Percentiles rank a stretch among this genome's conserved stretches.
phyloP scores from a whole-genome alignment of 2,329 filamentous ascomycete species.

The Aspergillus fructus region DNA sequence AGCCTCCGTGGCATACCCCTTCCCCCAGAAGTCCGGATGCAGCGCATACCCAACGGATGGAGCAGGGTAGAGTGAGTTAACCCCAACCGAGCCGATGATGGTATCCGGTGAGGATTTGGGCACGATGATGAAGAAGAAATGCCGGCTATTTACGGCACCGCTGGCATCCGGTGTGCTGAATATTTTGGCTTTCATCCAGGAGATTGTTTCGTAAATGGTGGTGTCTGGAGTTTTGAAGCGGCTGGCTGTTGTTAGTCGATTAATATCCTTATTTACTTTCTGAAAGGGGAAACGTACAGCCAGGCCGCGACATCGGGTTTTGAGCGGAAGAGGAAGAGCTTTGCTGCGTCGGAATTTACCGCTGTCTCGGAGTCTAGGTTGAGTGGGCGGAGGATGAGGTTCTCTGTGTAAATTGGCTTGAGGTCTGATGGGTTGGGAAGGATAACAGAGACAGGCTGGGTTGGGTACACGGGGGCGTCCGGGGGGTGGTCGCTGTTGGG shows the following conservation, averaged over 20 bases:
- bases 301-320: neutral
- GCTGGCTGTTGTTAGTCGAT: neutral
- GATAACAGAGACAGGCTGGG: neutral
- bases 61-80: neutral
- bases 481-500: neutral
- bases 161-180: neutral
- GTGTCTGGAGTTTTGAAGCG: neutral
- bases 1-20: conserved; percentile 58
- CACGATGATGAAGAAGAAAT: neutral
- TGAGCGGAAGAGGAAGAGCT: neutral
- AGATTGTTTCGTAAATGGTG: neutral
- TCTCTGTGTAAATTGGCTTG: neutral
- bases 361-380: neutral
- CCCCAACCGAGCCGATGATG: neutral
- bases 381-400: neutral
- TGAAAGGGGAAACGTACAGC: neutral
- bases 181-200: neutral
- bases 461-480: neutral
- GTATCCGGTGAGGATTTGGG: neutral
- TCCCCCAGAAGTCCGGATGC: conserved; percentile 53
- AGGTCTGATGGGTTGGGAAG: neutral
- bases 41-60: conserved; percentile 56
- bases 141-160: neutral
- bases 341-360: neutral
- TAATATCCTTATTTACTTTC: too few species aligned